A percentile compares a stretch with the other conserved stretches of the same genome.
Evolutionary conservation across 129 eudicot genomes (phyloP).

Genomic region (Flaveria brownii): DNA sequence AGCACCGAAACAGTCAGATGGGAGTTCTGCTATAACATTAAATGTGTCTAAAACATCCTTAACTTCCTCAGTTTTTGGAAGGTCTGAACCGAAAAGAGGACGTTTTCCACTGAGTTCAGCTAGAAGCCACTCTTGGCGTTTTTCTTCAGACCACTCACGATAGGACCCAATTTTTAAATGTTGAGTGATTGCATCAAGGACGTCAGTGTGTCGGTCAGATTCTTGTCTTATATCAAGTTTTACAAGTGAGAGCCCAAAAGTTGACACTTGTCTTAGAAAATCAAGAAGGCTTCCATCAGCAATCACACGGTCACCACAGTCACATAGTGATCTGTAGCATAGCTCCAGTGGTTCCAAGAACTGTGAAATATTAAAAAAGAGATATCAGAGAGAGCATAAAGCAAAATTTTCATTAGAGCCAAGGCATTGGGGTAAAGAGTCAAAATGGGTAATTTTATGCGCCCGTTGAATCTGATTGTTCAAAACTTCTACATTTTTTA

Average conservation of each 20-base stretch:
- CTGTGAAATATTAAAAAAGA: slow-evolving; percentile 38
- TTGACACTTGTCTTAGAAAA: slow-evolving; percentile 86
- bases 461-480: neutral
- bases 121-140: slow-evolving; percentile 87
- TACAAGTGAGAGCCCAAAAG: slow-evolving; percentile 89
- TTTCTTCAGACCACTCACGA: slow-evolving; percentile 85
- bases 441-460: neutral
- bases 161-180: slow-evolving; percentile 92
- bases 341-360: slow-evolving; percentile 95
- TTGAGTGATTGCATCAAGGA: slow-evolving; percentile 82
- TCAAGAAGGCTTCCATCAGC: slow-evolving; percentile 98
- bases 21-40: slow-evolving; percentile 84
- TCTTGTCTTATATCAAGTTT: slow-evolving; percentile 95
- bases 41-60: slow-evolving; percentile 85
- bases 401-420: neutral
- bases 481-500: neutral
- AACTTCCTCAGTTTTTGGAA: slow-evolving; percentile 83
- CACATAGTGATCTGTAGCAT: slow-evolving; percentile 85
- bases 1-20: slow-evolving; percentile 95
- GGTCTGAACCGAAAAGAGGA: slow-evolving; percentile 90
- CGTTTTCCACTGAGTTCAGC: slow-evolving; percentile 83
- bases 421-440: neutral
- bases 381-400: neutral
- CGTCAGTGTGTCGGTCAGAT: slow-evolving; percentile 93
- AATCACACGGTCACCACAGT: slow-evolving; percentile 85